A percentile compares a stretch with the other conserved stretches of the same genome.
Conservation (phyloP, 495 filamentous ascomycete species). For the Bacidia rubella region DNA sequence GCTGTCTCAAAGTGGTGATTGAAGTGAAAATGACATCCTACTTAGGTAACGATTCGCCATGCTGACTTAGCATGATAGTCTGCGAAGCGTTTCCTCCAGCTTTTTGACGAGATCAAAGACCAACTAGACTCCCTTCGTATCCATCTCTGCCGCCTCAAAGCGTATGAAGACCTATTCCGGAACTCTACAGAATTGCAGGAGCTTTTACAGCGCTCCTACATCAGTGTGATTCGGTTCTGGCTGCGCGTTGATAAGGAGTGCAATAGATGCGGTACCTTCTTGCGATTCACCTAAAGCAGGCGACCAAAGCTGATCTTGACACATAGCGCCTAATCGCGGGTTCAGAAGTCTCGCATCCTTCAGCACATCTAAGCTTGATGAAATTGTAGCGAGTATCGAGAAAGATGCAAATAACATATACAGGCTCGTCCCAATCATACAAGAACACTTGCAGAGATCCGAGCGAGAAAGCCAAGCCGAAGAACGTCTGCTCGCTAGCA, state of each 20-base stretch:
- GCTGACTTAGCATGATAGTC: background rate
- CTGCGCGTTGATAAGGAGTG: constrained; percentile 7
- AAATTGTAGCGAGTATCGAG: constrained; percentile 1
- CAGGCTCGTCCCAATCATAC: background rate
- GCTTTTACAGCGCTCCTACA: constrained; percentile 3
- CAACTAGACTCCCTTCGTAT: background rate
- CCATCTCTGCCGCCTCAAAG: background rate
- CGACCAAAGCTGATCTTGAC: background rate
- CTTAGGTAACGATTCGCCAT: background rate
- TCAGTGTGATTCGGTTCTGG: constrained; percentile 7
- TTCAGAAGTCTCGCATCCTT: constrained; percentile 1
- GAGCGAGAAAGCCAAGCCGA: constrained; percentile 2
- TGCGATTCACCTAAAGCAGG: background rate
- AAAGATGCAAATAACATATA: background rate
- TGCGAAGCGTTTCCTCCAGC: background rate
- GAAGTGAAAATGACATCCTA: background rate
- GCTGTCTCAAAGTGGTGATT: background rate
- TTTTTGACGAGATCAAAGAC: background rate
- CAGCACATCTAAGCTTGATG: constrained; percentile 6
- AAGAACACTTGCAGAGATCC: background rate
- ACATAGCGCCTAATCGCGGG: background rate
- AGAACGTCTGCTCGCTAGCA: constrained; percentile 2
- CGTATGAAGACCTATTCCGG: constrained; percentile 6
- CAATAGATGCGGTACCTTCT: constrained; percentile 1
- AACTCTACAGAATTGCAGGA: constrained; percentile 5